These are phyloP conservation scores for Berkeleyomyces basicola DNA, from an alignment of 2,329 filamentous ascomycete genomes.

Conservation along the genomic window DNA sequence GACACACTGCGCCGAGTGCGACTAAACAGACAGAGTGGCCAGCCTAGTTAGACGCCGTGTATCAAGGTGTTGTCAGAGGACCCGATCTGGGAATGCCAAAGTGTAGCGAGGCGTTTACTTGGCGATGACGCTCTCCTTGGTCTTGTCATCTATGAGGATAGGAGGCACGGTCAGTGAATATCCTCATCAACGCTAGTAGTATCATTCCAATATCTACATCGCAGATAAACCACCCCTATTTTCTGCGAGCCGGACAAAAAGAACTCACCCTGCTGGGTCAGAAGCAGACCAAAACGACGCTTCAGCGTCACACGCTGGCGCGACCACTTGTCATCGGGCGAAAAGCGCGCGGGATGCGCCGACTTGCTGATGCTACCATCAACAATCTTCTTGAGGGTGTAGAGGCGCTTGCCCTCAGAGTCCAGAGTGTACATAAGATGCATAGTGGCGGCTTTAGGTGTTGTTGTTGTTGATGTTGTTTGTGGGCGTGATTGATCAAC, in stretches of 20 bases:
- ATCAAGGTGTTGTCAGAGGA: not conserved
- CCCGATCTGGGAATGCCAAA: not conserved
- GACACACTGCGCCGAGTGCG: not conserved
- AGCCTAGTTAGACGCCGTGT: not conserved
- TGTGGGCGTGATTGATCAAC: not conserved
- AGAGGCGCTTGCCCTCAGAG: constrained; percentile 67
- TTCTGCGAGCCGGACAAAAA: not conserved
- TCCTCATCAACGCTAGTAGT: not conserved
- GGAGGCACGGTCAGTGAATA: not conserved
- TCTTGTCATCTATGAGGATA: constrained; percentile 6
- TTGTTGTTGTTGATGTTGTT: not conserved
- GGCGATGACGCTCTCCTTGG: constrained; percentile 12
- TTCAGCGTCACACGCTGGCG: constrained; percentile 89
- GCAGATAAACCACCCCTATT: not conserved
- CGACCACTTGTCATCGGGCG: constrained; percentile 97
- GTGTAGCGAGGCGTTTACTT: constrained; percentile 7
- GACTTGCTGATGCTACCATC: constrained; percentile 82
- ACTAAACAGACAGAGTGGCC: not conserved
- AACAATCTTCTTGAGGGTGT: constrained; percentile 86
- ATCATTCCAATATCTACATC: not conserved
- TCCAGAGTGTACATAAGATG: constrained; percentile 73
- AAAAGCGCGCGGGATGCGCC: constrained; percentile 90
- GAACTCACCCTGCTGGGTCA: constrained; percentile 55
- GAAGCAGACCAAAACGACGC: constrained; percentile 75
- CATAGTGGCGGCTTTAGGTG: constrained; percentile 24